Base-by-base conservation (phyloP, 352 stramenopile species). In the Phytophthora gonapodyides region DNA sequence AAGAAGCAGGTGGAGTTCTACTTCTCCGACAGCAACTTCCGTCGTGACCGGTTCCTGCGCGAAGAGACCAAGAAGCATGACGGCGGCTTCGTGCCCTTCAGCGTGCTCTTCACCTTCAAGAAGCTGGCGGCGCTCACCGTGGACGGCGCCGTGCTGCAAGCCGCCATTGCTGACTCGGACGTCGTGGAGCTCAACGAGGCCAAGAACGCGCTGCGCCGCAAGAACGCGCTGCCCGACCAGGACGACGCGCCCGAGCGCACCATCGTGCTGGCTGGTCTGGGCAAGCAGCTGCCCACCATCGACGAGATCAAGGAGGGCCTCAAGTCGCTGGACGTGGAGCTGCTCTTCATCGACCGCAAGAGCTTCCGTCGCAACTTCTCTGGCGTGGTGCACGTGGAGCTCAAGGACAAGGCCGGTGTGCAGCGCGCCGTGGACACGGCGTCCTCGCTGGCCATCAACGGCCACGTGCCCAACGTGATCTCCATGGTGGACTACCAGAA, bases 1-100 rank as follows among this genome's bases (percentile, higher is more conserved):
- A 89, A 91, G 73, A 88, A 94, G 75, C 89, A 97, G 80, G 82
- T 97, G 42, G 90, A 97, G 80, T 97, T 97, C 71, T 97, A 97
- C 82, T 97, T 97, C 77, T 91, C 79, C 40, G 89, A 96, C 73
- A 93, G 84, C 73, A 97, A 97, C 71, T 96, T 97, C 61, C 87
- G 90, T 51, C 90, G 89, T 55, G 90, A 97, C 70, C 85, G 89
- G 57, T 97, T 97, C 74, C 71, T 97, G 65, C 74, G 86, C 37
- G 82, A 89, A 38, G 83, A 93, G 65, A 92, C 85, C 54, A 93
- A 86, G 70, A 93, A 93, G 68, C 67, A 87, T 30, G 73, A 88
- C 7, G 86, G 86, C 38, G 87, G 87, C 53, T 96, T 93, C 57
- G 75, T 97, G 48, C 85, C 85, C 4, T 91, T 97, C 70, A 78